phyloP scores from a whole-genome alignment of 257 asterid genomes.

The Fraxinus cuspidata region DNA sequence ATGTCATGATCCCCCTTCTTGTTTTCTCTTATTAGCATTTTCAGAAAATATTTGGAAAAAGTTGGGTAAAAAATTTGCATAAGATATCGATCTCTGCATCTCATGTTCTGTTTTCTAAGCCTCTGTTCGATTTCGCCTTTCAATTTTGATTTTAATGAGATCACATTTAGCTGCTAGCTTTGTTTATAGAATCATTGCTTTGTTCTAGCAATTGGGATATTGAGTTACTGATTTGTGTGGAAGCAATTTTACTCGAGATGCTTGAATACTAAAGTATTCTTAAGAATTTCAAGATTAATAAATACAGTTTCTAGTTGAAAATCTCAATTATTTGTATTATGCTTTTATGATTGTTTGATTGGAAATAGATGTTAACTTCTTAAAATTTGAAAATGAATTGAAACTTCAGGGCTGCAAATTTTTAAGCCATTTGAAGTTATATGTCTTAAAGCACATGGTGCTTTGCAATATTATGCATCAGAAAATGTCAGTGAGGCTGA shows the following conservation, averaged over 20 bases:
- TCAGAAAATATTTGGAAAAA: conserved; percentile 21
- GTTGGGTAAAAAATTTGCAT: conserved; percentile 13
- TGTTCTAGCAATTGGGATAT: conserved; percentile 10
- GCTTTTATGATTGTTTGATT: conserved; percentile 3
- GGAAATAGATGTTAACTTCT: too few species aligned
- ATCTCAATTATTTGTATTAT: neutral
- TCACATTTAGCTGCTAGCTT: conserved; percentile 33
- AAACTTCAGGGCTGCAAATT: too few species aligned
- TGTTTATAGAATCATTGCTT: too few species aligned
- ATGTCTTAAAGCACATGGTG: neutral
- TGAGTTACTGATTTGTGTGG: neutral
- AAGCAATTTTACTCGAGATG: conserved; percentile 2
- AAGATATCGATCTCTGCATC: conserved; percentile 29
- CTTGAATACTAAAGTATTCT: neutral
- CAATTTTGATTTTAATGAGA: conserved; percentile 27
- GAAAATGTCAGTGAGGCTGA: neutral
- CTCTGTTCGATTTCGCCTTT: neutral
- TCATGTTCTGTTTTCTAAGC: neutral
- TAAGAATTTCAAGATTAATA: conserved; percentile 9
- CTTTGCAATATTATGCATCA: conserved; percentile 3
- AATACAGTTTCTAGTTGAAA: conserved; percentile 16
- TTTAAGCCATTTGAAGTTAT: too few species aligned
- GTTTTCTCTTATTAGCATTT: conserved; percentile 21
- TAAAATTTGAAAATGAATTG: too few species aligned
- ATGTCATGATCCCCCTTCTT: conserved; percentile 30